Evolutionary conservation across 148 eudicot genomes (phyloP).

Genomic region (Agrostemma githago): DNA sequence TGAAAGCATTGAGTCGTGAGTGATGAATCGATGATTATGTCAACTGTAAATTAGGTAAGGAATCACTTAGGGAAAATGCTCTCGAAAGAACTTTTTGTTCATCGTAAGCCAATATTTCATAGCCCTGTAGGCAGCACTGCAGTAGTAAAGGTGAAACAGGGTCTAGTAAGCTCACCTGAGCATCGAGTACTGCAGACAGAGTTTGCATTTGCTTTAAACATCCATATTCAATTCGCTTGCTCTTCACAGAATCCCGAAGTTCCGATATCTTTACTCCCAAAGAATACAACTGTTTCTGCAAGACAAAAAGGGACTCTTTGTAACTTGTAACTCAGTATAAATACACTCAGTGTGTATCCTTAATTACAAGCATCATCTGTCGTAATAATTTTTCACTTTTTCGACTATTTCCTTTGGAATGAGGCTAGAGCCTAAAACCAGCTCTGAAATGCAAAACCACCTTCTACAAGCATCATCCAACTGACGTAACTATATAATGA

Average conservation of each 20-base stretch:
- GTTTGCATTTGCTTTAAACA: constrained; percentile 34
- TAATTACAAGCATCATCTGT: neutral
- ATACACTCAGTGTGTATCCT: neutral
- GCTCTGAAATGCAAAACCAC: neutral
- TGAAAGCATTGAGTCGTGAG: no score
- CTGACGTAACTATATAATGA: no score
- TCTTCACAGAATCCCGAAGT: constrained; percentile 45
- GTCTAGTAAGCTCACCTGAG: constrained; percentile 47
- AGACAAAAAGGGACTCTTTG: constrained; percentile 1
- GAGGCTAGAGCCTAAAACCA: neutral
- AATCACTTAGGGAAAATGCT: no score
- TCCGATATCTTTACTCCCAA: constrained; percentile 52
- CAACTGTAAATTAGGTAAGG: no score
- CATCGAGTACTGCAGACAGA: constrained; percentile 45
- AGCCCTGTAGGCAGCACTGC: no score
- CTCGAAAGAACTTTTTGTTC: no score
- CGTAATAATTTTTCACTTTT: neutral
- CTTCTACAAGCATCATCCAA: neutral
- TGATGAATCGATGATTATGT: no score
- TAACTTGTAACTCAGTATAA: neutral
- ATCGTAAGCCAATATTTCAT: no score
- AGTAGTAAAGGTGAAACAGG: neutral
- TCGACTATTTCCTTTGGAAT: neutral
- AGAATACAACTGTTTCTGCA: constrained; percentile 53
- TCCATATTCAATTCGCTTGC: constrained; percentile 53